Conservation (phyloP, 2,329 filamentous ascomycete genomes). For the Colletotrichum phormii region DNA sequence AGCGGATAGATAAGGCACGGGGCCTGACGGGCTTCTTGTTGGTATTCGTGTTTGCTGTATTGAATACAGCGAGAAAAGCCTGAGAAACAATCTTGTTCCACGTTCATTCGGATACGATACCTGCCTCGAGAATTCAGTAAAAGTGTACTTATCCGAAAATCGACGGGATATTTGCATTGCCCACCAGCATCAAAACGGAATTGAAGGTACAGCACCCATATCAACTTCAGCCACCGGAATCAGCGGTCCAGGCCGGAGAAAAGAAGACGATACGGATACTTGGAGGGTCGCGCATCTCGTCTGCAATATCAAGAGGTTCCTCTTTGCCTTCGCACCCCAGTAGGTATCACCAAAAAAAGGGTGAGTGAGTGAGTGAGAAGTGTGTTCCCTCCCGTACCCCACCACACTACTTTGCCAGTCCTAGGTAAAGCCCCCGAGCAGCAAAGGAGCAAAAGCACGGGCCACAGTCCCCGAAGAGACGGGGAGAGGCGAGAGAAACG, state of each 20-base stretch:
- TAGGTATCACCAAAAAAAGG: not conserved
- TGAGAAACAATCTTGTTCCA: too few relatives aligned
- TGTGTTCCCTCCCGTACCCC: constrained; percentile 32
- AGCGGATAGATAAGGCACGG: constrained; percentile 1
- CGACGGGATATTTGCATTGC: not conserved
- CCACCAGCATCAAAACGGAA: not conserved
- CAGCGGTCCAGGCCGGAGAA: constrained; percentile 9
- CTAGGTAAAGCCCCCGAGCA: constrained; percentile 10
- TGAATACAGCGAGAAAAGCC: not conserved
- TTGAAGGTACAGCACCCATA: not conserved
- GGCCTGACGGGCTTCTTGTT: not conserved
- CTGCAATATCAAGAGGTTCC: constrained; percentile 20
- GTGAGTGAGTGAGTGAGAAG: not conserved
- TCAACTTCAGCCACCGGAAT: constrained; percentile 9
- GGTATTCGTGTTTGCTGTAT: not conserved
- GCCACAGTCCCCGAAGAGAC: constrained; percentile 1
- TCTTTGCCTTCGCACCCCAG: not conserved
- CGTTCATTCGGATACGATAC: not conserved
- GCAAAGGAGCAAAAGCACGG: constrained; percentile 12
- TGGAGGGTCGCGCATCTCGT: not conserved
- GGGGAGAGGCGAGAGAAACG: not conserved
- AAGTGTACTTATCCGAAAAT: not conserved
- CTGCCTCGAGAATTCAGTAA: not conserved
- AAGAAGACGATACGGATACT: constrained; percentile 5
- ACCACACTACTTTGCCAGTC: constrained; percentile 35